Percentiles rank a stretch among this genome's conserved stretches.
phyloP scores from a whole-genome alignment of 352 stramenopile genomes.

The Globisporangium sylvaticum region DNA sequence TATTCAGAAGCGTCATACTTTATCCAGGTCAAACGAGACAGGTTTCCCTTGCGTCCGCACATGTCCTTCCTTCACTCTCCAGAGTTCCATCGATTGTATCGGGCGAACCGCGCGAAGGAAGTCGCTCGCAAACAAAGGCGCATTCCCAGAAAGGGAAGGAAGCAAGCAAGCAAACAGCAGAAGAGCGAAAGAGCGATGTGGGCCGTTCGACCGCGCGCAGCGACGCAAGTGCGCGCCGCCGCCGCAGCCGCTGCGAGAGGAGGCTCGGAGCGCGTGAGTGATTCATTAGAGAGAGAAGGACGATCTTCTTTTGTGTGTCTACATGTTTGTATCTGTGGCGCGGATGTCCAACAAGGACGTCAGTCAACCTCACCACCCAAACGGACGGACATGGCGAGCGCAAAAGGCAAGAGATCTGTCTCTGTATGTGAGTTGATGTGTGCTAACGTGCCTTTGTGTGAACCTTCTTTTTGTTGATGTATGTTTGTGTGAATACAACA shows the following conservation, averaged over 20 bases:
- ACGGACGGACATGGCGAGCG: background rate
- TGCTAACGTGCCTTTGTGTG: background rate
- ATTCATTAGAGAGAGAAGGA: background rate
- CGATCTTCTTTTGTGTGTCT: background rate
- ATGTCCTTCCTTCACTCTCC: background rate
- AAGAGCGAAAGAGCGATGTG: slow-evolving; percentile 23
- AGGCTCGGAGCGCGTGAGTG: slow-evolving; percentile 10
- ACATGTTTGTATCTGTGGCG: background rate
- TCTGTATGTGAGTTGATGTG: background rate
- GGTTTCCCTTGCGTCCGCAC: background rate
- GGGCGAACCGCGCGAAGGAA: slow-evolving; percentile 13
- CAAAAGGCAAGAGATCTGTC: background rate
- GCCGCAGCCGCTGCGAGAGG: slow-evolving; percentile 15
- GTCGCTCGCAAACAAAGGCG: slow-evolving; percentile 1
- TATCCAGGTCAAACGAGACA: background rate
- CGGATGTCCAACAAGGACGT: background rate
- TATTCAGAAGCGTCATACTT: background rate
- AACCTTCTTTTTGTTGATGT: background rate
- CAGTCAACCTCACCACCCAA: background rate
- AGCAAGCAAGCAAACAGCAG: background rate
- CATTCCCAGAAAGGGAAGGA: background rate
- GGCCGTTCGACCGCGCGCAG: slow-evolving; percentile 35
- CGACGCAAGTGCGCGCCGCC: slow-evolving; percentile 30
- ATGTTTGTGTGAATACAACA: background rate
- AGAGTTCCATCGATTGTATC: background rate